A percentile compares a stretch with the other conserved stretches of the same genome.
These are phyloP conservation scores for Houttuynia cordata DNA, from an alignment of 164 flowering plant species.

Conservation along the genomic window DNA sequence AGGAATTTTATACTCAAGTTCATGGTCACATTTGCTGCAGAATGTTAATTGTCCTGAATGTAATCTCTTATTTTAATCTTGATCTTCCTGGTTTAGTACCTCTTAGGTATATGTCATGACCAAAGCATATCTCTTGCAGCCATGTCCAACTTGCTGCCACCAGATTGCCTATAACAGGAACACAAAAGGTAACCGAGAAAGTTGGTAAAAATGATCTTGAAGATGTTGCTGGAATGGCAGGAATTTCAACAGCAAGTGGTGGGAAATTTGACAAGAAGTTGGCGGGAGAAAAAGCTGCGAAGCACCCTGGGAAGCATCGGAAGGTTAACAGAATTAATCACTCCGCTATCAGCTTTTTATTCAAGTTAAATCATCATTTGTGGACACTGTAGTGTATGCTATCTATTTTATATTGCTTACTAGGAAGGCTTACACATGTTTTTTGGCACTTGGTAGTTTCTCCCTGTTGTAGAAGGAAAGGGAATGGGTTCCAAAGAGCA, in stretches of 20 bases:
- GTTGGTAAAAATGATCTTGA: slow-evolving; percentile 55
- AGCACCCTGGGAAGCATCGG: slow-evolving; percentile 67
- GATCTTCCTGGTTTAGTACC: no score
- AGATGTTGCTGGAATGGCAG: slow-evolving; percentile 76
- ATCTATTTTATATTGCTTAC: neutral
- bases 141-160: slow-evolving; percentile 88
- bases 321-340: slow-evolving; percentile 39
- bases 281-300: slow-evolving; percentile 75
- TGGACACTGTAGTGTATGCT: no score
- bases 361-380: neutral
- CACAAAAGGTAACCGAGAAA: slow-evolving; percentile 52
- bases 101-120: neutral
- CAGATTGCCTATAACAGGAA: slow-evolving; percentile 80
- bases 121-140: slow-evolving; percentile 30
- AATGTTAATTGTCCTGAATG: no score
- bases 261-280: slow-evolving; percentile 95
- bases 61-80: no score
- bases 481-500: slow-evolving; percentile 60
- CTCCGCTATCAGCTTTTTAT: neutral
- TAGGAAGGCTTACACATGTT: neutral
- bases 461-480: slow-evolving; percentile 68
- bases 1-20: no score
- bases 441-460: slow-evolving; percentile 19
- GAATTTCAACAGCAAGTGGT: slow-evolving; percentile 87
- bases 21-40: no score